Evolutionary conservation across 2,329 filamentous ascomycete genomes (phyloP), one percentile per base, ranked within the genome.

Genomic region (Chaetomium olivaceum): DNA sequence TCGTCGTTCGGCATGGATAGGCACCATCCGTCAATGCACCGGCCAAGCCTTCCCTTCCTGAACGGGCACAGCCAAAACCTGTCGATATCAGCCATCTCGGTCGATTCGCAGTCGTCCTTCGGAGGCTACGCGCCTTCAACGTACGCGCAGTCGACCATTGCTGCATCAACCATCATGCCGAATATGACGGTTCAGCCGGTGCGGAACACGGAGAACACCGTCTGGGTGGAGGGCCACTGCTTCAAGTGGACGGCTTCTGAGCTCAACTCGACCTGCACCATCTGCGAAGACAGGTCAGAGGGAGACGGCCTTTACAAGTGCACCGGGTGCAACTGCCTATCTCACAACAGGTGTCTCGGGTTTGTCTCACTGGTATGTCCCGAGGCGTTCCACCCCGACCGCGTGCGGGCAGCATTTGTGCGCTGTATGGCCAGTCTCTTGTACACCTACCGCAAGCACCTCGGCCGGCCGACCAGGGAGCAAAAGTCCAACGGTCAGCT

Each of bases 1-100:
- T 96, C 93, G n/a, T 96, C 93, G 1, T 96, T 97, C 77, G 91
- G 90, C 33, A 83, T 93, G 74, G 91, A 92, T 71, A 89, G 88
- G 75, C 85, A 88, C 70, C 84, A 83, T 46, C 87, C 88, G 0
- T 78, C 89, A 23, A 67, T 69, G 62, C 86, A 91, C 70, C 84
- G 90, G 51, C 89, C 91, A 5, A 91, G 87, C 75, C 80, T 89
- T 36, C 91, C 93, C 4, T 93, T 94, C 78, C 81, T 92, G 16
- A 87, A 85, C 70, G 86, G 86, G 4, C 86, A 89, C 70, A 83
- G 84, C 61, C 77, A 85, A 14, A 87, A 86, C 67, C 73, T 86
- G 64, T 87, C 85, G 19, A 82, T 87, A 48, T 87, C 85, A 12
- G 83, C 84, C 56, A 82, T 87, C 64, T 87, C 85, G 8, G 79